Evolutionary conservation across 352 stramenopile genomes (phyloP), one percentile per base, ranked within the genome.

Genomic region (Phytopythium delawarense): DNA sequence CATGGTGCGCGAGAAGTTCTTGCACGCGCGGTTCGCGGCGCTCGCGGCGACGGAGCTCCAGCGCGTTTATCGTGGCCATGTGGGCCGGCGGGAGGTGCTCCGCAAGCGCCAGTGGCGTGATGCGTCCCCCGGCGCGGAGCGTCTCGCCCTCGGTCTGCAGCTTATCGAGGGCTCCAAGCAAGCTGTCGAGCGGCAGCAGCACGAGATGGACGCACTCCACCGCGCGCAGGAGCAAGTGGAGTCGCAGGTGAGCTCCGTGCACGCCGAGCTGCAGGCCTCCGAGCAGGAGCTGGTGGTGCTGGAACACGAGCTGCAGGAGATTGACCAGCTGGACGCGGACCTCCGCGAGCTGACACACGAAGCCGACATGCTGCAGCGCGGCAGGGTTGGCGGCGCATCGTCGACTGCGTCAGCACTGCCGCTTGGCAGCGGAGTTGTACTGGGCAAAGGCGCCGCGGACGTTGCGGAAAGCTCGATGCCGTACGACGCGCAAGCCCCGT

Each of bases 111-210:
- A 89, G 48, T 98, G 93, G 93, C 79, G 88, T n/a, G 75, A 85
- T 39, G 83, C 92, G 4, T 75, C 87, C 30, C 90, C 92, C 4
- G 94, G 94, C 30, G 86, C 93, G 15, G 90, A 97, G 68, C 76
- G 94, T 20, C 68, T 98, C 20, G 78, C 91, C 48, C 75, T 98
- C 32, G 94, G 94, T 4, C 66, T 98, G 9, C 68, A 89, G 50
- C 79, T 98, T 57, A 97, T 98, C 52, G 93, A 98, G 65, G 91
- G 94, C 42, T 96, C 89, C 5, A 98, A 98, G 63, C 81, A 91
- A 37, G 92, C 91, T 4, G 97, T 98, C 65, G 87, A 96, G 61
- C 72, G 87, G 11, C 93, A 98, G 64, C 92, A 97, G 64, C 87
- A 79, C 59, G 93, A 98, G 62, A 88, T 98, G 32, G 91, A 98